Conservation (phyloP, 1,284 basidiomycete species). For the Irpex rosettiformis region DNA sequence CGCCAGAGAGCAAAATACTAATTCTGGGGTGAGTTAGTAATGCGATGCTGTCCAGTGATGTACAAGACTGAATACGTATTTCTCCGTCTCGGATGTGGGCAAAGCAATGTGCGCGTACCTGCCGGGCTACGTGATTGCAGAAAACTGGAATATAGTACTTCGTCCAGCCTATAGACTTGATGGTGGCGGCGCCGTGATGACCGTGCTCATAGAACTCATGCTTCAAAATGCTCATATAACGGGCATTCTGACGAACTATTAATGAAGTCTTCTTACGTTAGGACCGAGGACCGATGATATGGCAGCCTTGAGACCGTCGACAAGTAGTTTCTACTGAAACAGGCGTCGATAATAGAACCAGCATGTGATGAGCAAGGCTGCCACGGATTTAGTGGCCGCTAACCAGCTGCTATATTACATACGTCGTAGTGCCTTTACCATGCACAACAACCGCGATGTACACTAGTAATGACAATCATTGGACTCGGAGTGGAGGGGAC, state of each 20-base stretch:
- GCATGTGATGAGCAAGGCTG: not conserved
- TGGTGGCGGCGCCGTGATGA: not conserved
- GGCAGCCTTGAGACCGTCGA: not conserved
- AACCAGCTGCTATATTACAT: not conserved
- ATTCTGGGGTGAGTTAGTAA: no score
- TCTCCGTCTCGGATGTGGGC: no score
- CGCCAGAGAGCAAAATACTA: no score
- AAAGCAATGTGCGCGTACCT: no score
- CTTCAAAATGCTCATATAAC: not conserved
- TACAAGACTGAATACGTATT: no score
- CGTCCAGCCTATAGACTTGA: not conserved
- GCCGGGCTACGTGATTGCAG: no score
- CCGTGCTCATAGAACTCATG: not conserved
- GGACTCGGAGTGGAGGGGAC: no score
- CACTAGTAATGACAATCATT: no score
- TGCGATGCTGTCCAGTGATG: no score
- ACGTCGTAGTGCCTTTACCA: not conserved
- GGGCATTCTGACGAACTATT: not conserved
- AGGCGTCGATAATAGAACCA: not conserved
- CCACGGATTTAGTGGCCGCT: not conserved
- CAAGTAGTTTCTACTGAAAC: not conserved
- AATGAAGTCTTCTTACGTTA: not conserved
- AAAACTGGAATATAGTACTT: no score
- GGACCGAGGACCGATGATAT: not conserved
- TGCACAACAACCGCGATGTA: not conserved